phyloP scores from a whole-genome alignment of 2,329 filamentous ascomycete species.

The Colletotrichum cordylinicola region DNA sequence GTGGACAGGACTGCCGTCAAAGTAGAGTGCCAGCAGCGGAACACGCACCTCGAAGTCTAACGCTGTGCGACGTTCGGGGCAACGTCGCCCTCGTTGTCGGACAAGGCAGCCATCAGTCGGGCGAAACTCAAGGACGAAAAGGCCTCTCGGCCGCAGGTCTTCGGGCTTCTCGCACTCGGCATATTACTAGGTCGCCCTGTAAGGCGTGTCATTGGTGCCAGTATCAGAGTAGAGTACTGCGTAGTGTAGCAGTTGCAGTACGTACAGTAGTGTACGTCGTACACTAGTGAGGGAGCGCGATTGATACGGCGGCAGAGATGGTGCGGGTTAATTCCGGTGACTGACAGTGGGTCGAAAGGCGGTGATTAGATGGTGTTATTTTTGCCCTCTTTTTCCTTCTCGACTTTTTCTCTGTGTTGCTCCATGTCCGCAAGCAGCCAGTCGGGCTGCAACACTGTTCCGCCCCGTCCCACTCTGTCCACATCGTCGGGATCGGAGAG shows the following conservation, averaged over 20 bases:
- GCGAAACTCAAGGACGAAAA: background rate
- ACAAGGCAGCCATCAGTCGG: background rate
- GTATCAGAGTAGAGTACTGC: background rate
- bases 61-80: background rate
- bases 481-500: conserved; percentile 20
- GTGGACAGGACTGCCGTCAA: background rate
- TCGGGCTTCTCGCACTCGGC: background rate
- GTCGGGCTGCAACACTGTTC: conserved; percentile 12
- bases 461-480: conserved; percentile 14
- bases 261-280: background rate
- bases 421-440: conserved; percentile 1
- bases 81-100: background rate
- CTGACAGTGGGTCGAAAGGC: background rate
- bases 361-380: background rate
- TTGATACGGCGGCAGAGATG: background rate
- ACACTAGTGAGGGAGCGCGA: background rate
- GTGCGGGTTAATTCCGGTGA: background rate
- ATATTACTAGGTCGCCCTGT: background rate
- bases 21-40: background rate
- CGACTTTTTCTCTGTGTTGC: background rate
- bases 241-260: background rate
- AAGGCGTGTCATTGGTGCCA: background rate
- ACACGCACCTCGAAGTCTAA: background rate
- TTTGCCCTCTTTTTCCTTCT: background rate
- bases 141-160: background rate